Conservation (phyloP, 2,329 filamentous ascomycete genomes). For the Leptographium radiaticola region DNA sequence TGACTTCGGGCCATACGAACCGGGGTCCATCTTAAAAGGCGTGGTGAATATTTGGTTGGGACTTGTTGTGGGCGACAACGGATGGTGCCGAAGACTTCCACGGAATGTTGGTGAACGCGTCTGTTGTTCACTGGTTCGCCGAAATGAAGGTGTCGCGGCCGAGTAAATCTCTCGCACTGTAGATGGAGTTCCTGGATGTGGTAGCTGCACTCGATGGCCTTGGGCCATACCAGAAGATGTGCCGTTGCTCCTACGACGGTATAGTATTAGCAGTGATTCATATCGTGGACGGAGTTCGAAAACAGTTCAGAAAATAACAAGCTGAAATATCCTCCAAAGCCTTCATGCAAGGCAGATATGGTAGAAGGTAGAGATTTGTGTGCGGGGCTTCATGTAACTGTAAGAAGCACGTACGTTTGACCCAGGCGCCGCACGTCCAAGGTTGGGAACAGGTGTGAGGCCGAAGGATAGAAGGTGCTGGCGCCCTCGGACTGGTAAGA, state of each 20-base stretch:
- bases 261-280: not conserved
- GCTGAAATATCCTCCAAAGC: too few species aligned
- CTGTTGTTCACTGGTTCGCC: constrained; percentile 34
- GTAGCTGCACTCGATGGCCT: constrained; percentile 39
- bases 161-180: constrained; percentile 41
- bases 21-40: constrained; percentile 38
- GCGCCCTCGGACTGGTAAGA: constrained; percentile 36
- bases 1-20: constrained; percentile 26
- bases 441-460: constrained; percentile 30
- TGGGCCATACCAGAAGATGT: constrained; percentile 44
- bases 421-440: constrained; percentile 41
- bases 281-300: not conserved
- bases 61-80: constrained; percentile 39
- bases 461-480: constrained; percentile 33
- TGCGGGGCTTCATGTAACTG: constrained; percentile 9
- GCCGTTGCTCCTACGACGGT: constrained; percentile 26
- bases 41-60: constrained; percentile 31
- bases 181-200: constrained; percentile 34
- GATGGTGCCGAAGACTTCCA: constrained; percentile 32
- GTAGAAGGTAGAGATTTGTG: constrained; percentile 6
- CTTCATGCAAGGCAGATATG: too few species aligned
- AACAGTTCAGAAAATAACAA: too few species aligned
- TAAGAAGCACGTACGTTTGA: constrained; percentile 35
- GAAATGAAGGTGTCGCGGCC: constrained; percentile 35
- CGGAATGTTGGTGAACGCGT: constrained; percentile 39